A percentile compares a stretch with the other conserved stretches of the same genome.
phyloP scores from a whole-genome alignment of 2,329 filamentous ascomycete genomes.

The Phaeosphaeria sp. region DNA sequence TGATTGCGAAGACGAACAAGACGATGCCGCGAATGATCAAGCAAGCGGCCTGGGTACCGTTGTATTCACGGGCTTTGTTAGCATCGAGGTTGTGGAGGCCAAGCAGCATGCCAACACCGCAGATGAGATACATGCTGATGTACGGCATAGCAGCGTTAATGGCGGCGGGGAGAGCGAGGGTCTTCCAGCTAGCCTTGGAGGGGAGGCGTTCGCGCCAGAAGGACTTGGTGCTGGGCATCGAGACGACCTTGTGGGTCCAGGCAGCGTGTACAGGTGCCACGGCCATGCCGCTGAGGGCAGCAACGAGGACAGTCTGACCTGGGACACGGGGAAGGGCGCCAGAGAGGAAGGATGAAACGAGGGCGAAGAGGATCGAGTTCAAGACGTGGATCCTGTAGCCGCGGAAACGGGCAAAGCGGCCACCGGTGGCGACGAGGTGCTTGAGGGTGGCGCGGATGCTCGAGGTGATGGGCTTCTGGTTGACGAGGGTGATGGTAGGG shows the following conservation, averaged over 20 bases:
- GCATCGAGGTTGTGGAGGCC: conserved; percentile 43
- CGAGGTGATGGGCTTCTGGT: conserved; percentile 66
- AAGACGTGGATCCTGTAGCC: conserved; percentile 63
- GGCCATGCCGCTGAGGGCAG: conserved; percentile 64
- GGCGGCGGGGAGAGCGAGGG: conserved; percentile 72
- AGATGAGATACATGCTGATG: conserved; percentile 60
- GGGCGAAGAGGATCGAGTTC: conserved; percentile 40
- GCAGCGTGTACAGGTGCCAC: conserved; percentile 73
- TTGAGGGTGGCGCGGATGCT: conserved; percentile 64
- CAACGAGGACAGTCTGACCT: conserved; percentile 58
- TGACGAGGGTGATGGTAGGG: conserved; percentile 52
- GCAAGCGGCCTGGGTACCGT: conserved; percentile 41
- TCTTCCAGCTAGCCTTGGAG: conserved; percentile 68
- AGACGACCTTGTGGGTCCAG: conserved; percentile 89
- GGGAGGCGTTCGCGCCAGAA: conserved; percentile 71
- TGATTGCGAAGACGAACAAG: conserved; percentile 46
- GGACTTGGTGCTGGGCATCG: conserved; percentile 65
- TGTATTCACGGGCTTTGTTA: conserved; percentile 42
- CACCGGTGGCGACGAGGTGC: conserved; percentile 69
- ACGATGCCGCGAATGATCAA: conserved; percentile 52
- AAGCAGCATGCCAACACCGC: conserved; percentile 50
- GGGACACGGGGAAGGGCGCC: conserved; percentile 50
- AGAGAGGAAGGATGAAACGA: conserved; percentile 55
- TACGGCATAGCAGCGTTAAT: conserved; percentile 65
- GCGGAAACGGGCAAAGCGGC: conserved; percentile 72